Base-by-base conservation (phyloP, 768 basidiomycete genomes). In the Gloeostereum incarnatum region DNA sequence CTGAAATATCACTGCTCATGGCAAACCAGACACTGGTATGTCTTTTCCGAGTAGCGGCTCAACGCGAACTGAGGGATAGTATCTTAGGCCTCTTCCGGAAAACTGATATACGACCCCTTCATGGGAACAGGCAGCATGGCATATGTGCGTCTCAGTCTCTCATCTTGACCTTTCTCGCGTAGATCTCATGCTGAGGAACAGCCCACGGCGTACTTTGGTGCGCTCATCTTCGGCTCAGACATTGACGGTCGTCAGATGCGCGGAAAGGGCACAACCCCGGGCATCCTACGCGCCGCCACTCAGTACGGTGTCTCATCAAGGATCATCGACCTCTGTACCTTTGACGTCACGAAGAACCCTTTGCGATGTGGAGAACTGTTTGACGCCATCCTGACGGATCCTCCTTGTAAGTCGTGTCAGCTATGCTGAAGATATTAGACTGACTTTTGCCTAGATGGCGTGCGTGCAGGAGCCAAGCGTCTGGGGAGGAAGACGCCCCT, bases 231-330 rank as follows among this genome's bases (percentile, higher is more conserved):
- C 39, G 96, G 94, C 13, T 92, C 89, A 13, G 96, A 98, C 55
- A 97, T 99, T 35, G 94, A 98, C 51, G 96, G 96, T 0, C 71
- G 96, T 29, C 94, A 98, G 54, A 93, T 98, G 84, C 69, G 91
- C 43, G 96, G 96, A 13, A 94, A 89, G 71, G 74, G 91, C 83
- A 13, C 59, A 25, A 52, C 56, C 1, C 78, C 89, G 0, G 93
- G 93, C 0, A 73, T 96, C 36, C 56, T 84, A 33, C 75, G 81
- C 16, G 84, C 90, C 0, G 90, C 92, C 2, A 60, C 65, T 3
- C 90, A 94, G 48, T 99, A 98, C 48, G 87, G 84, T 2, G 70
- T 90, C 1, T 63, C 67, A 2, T 61, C 73, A 22, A 69, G 75
- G 18, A 75, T 99, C 46, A 45, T 96, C 17, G 94, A 96, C 53